These are phyloP conservation scores for Monosporascus sp. DNA, from an alignment of 2,329 filamentous ascomycete species.

Conservation along the genomic window DNA sequence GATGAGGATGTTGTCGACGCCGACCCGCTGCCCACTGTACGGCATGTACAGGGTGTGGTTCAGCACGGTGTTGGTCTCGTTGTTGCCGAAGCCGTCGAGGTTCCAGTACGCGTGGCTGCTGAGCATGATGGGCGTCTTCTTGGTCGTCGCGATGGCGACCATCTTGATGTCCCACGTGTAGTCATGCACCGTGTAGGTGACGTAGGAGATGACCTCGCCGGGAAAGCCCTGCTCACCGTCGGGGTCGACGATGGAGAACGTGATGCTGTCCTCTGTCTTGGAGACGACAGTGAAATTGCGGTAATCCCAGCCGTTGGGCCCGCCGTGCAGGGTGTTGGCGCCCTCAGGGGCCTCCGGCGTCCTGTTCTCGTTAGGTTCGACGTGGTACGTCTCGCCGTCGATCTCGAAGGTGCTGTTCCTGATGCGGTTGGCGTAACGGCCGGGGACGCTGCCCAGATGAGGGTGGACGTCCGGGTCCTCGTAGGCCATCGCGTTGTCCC, in stretches of 20 bases:
- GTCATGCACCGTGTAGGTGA: constrained; percentile 66
- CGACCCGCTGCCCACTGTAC: constrained; percentile 65
- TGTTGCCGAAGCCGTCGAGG: constrained; percentile 72
- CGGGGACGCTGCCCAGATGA: constrained; percentile 68
- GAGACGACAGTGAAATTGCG: constrained; percentile 73
- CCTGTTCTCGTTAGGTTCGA: constrained; percentile 60
- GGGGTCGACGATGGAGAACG: constrained; percentile 67
- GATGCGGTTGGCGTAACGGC: constrained; percentile 77
- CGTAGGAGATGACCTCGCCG: constrained; percentile 67
- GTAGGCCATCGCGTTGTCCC: constrained; percentile 72
- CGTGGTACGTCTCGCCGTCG: constrained; percentile 55
- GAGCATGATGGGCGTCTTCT: constrained; percentile 80
- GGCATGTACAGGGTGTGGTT: constrained; percentile 72
- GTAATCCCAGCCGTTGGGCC: constrained; percentile 69
- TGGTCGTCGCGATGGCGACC: constrained; percentile 62
- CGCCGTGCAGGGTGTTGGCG: constrained; percentile 63
- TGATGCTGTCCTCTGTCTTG: constrained; percentile 62
- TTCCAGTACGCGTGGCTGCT: constrained; percentile 76
- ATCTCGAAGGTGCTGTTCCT: constrained; percentile 69
- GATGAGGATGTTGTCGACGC: constrained; percentile 64
- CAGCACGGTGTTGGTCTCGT: constrained; percentile 57
- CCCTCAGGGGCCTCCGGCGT: constrained; percentile 45
- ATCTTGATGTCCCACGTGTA: constrained; percentile 70
- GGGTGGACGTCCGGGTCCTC: constrained; percentile 57
- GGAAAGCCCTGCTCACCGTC: constrained; percentile 75